Evolutionary conservation across 441 rosid species (phyloP).

Genomic region (Omphalea diandra): DNA sequence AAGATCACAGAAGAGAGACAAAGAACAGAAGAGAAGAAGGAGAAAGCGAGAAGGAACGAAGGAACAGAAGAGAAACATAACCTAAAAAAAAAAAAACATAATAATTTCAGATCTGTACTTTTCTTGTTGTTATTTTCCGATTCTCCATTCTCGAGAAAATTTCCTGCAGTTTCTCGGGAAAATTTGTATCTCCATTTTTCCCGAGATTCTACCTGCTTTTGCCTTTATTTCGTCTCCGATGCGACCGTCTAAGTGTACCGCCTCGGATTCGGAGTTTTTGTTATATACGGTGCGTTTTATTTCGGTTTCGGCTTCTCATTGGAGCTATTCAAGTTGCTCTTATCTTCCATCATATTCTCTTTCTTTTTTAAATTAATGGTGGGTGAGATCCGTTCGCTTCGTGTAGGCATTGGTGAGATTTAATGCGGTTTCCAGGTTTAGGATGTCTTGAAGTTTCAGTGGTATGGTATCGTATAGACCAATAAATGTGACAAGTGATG

Average conservation of each 20-base stretch:
- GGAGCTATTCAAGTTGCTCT: background rate
- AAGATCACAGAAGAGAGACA: background rate
- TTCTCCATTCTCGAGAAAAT: slow-evolving; percentile 16
- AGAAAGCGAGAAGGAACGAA: background rate
- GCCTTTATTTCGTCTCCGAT: background rate
- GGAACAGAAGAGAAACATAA: background rate
- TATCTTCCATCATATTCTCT: too few relatives aligned
- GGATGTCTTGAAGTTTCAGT: slow-evolving; percentile 24
- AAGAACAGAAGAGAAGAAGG: background rate
- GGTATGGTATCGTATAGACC: too few relatives aligned
- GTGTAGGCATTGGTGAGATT: slow-evolving; percentile 43
- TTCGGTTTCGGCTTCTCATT: background rate
- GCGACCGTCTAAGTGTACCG: background rate
- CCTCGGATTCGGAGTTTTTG: background rate
- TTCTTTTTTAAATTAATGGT: background rate
- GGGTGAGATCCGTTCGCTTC: slow-evolving; percentile 41
- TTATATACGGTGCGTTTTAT: slow-evolving; percentile 20
- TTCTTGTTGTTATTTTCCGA: background rate
- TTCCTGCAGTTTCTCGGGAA: slow-evolving; percentile 23
- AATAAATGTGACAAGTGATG: slow-evolving; percentile 24
- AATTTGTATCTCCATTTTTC: background rate
- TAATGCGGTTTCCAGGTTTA: slow-evolving; percentile 26
- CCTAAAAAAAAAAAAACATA: background rate
- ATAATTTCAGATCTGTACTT: slow-evolving; percentile 14
- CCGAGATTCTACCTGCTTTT: background rate